phyloP scores from a whole-genome alignment of 306 rosid genomes.

The Cicer yamashitae region DNA sequence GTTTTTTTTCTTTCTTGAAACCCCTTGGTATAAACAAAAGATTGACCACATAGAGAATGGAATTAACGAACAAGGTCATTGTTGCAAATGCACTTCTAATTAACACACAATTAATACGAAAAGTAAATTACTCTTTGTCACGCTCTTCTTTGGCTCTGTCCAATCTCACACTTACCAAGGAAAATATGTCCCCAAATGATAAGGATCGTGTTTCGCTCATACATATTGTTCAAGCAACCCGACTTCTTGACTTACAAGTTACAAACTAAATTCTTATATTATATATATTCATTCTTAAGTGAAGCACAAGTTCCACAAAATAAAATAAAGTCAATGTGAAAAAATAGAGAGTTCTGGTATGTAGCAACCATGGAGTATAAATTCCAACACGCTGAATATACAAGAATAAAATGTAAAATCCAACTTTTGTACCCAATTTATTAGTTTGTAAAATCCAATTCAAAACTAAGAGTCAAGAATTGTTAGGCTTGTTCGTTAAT shows the following conservation, averaged over 20 bases:
- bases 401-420: not conserved
- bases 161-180: not conserved
- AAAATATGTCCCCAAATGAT: not conserved
- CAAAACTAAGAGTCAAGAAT: not conserved
- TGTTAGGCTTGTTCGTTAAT: slow-evolving; percentile 7
- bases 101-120: not conserved
- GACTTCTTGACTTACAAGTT: not conserved
- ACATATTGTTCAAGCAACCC: not conserved
- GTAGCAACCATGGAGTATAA: not conserved
- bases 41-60: not conserved
- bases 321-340: no score
- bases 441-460: not conserved
- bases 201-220: not conserved
- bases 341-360: no score
- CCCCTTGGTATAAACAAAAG: not conserved
- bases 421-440: no score
- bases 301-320: slow-evolving; percentile 2
- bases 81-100: not conserved
- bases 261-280: no score
- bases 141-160: not conserved
- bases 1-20: not conserved
- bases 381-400: not conserved
- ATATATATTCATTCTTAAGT: slow-evolving; percentile 33
- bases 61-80: not conserved
- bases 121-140: not conserved